Base-by-base conservation (phyloP, 371 early-diverging fungal species). In the Phascolomyces articulosus region DNA sequence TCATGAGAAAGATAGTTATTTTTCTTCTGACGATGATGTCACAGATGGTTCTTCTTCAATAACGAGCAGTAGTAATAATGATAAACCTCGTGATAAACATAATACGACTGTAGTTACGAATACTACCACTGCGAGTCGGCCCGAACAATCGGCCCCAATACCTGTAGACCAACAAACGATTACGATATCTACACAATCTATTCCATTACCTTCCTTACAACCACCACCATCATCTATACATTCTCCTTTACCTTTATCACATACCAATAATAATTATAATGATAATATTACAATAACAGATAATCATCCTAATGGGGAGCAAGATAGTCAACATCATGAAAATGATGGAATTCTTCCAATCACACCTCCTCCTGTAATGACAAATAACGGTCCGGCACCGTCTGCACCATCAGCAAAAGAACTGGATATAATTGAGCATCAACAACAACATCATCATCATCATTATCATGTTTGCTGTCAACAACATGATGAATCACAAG, bases 331-430 rank as follows among this genome's bases (percentile, higher is more conserved):
- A n/a, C n/a, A n/a, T n/a, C n/a, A n/a, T n/a, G n/a, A n/a, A n/a
- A n/a, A n/a, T n/a, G n/a, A n/a, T n/a, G n/a, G n/a, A n/a, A n/a
- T n/a, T 13, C 6, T 38, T 6, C 34, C n/a, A 15, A 9, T 21
- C 3, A 28, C 29, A 55, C 56, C 24, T 7, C 13, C 44, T 48
- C 26, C 44, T 10, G 24, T 41, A 7, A 18, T n/a, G 13, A 7
- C 28, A 3, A 53, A 27, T 26, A 11, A 38, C 28, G 40, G 27
- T 18, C 38, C 63, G 41, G 21, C 63, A 63, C 44, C 63, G 2
- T 63, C 56, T 4, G 54, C 63, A 63, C 51, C 63, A 2, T 41
- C 63, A 24, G 54, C 63, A 24, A 44, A 55, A 31, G 55, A 38
- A 38, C 23, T 55, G 18, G 62, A 49, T 49, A 20, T 20, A 18